A percentile compares a stretch with the other conserved stretches of the same genome.
Evolutionary conservation across 495 filamentous ascomycete species (phyloP).

Genomic region (Cercophora samala): DNA sequence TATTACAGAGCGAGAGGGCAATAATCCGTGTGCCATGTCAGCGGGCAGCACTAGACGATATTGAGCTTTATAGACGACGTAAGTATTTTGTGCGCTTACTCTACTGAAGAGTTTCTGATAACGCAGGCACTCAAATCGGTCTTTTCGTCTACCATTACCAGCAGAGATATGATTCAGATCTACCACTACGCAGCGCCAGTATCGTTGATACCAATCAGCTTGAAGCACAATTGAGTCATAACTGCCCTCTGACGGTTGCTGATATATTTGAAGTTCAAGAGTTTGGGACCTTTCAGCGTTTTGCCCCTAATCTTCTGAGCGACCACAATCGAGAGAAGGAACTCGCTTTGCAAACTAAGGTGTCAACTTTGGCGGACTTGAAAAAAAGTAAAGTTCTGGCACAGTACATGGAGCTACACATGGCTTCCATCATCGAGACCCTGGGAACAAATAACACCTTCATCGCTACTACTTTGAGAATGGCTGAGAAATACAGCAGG

Average conservation of each 20-base stretch:
- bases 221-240: not conserved
- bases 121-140: not conserved
- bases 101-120: not conserved
- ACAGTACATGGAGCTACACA: not conserved
- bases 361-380: not conserved
- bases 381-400: not conserved
- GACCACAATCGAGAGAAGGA: not conserved
- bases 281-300: not conserved
- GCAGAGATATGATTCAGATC: not conserved
- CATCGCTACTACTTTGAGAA: not conserved
- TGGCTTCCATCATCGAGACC: not conserved
- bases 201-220: not conserved
- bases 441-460: not conserved
- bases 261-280: not conserved
- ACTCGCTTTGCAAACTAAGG: not conserved
- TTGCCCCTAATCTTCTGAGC: not conserved
- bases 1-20: not conserved
- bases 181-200: not conserved
- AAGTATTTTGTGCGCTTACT: not conserved
- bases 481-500: not conserved
- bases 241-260: not conserved
- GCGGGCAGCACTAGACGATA: not conserved
- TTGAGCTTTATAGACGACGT: not conserved
- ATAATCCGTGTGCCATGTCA: not conserved
- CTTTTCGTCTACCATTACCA: not conserved